phyloP scores from a whole-genome alignment of 495 filamentous ascomycete species.

The Chaetomium cochliodes region DNA sequence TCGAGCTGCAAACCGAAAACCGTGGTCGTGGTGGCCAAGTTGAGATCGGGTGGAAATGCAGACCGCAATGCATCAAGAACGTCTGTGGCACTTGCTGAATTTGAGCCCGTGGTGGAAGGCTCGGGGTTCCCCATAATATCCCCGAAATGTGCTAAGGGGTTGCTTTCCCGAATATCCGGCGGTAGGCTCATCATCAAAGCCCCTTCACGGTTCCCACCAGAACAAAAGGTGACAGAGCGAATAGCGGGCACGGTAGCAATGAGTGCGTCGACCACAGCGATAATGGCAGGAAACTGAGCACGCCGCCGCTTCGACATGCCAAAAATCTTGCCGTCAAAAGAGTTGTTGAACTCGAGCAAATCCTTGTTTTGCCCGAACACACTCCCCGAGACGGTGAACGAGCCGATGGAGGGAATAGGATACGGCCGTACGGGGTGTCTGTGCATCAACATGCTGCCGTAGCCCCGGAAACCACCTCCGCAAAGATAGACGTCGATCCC shows the following conservation, averaged over 20 bases:
- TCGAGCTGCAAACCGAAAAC: conserved; percentile 45
- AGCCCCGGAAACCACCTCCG: conserved; percentile 87
- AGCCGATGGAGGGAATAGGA: conserved; percentile 81
- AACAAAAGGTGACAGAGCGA: conserved; percentile 73
- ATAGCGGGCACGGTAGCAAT: conserved; percentile 67
- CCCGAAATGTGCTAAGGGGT: conserved; percentile 57
- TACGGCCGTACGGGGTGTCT: conserved; percentile 67
- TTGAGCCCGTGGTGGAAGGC: conserved; percentile 23
- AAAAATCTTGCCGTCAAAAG: conserved; percentile 62
- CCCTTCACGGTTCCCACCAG: conserved; percentile 83
- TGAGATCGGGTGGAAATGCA: conserved; percentile 51
- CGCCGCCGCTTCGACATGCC: conserved; percentile 80
- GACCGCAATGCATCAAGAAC: conserved; percentile 52
- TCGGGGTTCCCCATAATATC: neutral
- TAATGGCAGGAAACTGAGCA: conserved; percentile 79
- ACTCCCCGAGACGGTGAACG: conserved; percentile 63
- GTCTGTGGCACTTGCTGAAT: conserved; percentile 42
- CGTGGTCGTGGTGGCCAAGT: conserved; percentile 50
- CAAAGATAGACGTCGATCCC: conserved; percentile 80
- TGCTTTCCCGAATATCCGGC: conserved; percentile 53
- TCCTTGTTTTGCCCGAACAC: conserved; percentile 61
- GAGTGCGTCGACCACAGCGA: conserved; percentile 71
- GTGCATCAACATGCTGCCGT: conserved; percentile 80
- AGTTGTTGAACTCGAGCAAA: conserved; percentile 56
- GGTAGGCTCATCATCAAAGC: conserved; percentile 68